phyloP scores from a whole-genome alignment of 257 asterid species.

The Capsicum pubescens region DNA sequence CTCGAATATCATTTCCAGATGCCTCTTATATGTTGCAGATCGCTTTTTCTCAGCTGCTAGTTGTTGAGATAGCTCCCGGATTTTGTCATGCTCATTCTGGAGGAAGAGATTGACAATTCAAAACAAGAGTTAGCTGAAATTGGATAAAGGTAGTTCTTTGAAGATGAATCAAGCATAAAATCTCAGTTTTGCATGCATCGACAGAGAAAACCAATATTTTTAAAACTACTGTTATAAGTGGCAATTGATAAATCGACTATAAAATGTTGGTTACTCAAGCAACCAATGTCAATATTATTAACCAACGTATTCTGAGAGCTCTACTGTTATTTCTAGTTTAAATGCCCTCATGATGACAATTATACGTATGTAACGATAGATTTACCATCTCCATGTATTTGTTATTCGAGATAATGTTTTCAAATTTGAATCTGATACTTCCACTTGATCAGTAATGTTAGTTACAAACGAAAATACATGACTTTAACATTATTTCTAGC shows the following conservation, averaged over 20 bases:
- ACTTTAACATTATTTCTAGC: neutral
- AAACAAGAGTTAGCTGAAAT: constrained; percentile 18
- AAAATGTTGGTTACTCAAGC: neutral
- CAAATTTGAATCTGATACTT: neutral
- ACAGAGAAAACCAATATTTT: neutral
- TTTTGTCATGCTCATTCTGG: constrained; percentile 94
- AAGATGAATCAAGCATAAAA: neutral
- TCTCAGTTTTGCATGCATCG: neutral
- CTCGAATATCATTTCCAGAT: constrained; percentile 86
- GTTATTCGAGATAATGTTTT: neutral
- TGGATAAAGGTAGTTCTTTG: neutral
- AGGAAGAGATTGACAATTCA: constrained; percentile 6
- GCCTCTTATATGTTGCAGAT: constrained; percentile 84
- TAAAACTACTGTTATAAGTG: neutral
- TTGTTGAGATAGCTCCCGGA: constrained; percentile 86
- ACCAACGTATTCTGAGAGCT: neutral
- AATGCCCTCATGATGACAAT: neutral
- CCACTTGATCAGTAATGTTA: neutral
- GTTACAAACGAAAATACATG: neutral
- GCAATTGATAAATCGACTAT: neutral
- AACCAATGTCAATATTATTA: neutral
- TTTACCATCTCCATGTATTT: constrained; percentile 15
- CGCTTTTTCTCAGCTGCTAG: constrained; percentile 90
- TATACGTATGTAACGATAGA: neutral
- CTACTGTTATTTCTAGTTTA: constrained; percentile 10